These are phyloP conservation scores for Annulohypoxylon truncatum DNA, from an alignment of 2,329 filamentous ascomycete species.

Conservation along the genomic window DNA sequence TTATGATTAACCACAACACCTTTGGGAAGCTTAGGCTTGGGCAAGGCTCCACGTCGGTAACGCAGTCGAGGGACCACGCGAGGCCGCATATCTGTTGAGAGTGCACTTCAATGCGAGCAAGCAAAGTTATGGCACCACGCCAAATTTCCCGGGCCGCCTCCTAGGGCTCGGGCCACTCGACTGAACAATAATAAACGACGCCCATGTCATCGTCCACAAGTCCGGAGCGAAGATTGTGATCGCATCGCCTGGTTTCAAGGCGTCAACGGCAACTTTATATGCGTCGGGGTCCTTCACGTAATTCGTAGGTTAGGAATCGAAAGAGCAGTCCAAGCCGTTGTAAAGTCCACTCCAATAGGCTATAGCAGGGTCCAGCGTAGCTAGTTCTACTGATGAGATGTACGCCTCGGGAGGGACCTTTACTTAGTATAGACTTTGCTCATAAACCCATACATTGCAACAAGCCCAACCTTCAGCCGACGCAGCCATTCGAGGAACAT, in stretches of 20 bases:
- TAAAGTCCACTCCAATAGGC: conserved; percentile 61
- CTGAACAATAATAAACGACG: conserved; percentile 85
- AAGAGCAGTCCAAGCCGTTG: conserved; percentile 88
- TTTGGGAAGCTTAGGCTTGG: not conserved
- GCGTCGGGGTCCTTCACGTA: conserved; percentile 79
- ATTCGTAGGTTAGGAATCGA: conserved; percentile 84
- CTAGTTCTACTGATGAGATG: conserved; percentile 24
- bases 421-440: too few relatives aligned
- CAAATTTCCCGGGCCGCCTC: conserved; percentile 74
- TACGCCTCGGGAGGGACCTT: conserved; percentile 35
- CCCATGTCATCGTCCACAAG: conserved; percentile 87
- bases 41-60: conserved; percentile 55
- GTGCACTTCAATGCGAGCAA: conserved; percentile 82
- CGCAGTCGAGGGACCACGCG: conserved; percentile 83
- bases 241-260: conserved; percentile 82
- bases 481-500: too few relatives aligned
- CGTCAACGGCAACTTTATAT: conserved; percentile 90
- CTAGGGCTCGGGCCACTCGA: conserved; percentile 82
- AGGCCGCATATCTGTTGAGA: conserved; percentile 92
- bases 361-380: not conserved
- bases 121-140: conserved; percentile 80
- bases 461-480: too few relatives aligned
- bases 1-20: too few relatives aligned
- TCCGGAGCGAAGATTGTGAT: conserved; percentile 98
- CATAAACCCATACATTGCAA: too few relatives aligned